Base-by-base conservation (phyloP, 2,329 filamentous ascomycete genomes). In the Cladosporium halotolerans region DNA sequence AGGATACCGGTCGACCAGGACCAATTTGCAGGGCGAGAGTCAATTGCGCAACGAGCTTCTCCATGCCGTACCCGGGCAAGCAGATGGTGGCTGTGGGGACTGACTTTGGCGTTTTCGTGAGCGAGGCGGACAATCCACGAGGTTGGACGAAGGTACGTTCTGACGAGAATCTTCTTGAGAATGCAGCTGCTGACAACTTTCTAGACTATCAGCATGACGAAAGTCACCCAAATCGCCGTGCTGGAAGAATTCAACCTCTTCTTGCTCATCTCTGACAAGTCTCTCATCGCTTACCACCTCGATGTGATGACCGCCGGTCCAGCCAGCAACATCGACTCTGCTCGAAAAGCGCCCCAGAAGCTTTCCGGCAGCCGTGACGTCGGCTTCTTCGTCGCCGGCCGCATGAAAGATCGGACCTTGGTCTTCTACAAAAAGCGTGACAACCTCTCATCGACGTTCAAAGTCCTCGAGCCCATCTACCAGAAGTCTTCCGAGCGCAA, bases 361-460 rank as follows among this genome's bases (percentile, higher is more conserved):
- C 79, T 99, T 33, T 88, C 84, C 2, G 85, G 85, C 28, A 87
- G 86, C 59, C 88, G 93, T 67, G 93, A 99, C 66, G 91, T 99
- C 16, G 88, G 91, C 11, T 99, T 97, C 77, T 99, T 99, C 69
- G 89, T 90, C 13, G 93, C 90, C 1, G 93, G 92, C 9, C 84
- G 88, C 55, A 96, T 99, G 91, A 99, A 99, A 76, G 93, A 99
- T 57, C 83, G 93, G 7, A 91, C 87, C 60, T 76, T 99, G 7
- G 84, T 99, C 28, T 92, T 99, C 70, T 99, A 97, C 79, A 97
- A 97, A 74, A 95, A 95, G 68, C 88, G 89, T 57, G 93, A 97
- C 68, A 66, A 66, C 45, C 79, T 96, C 57, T 89, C 91, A 63
- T 96, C 89, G 19, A 95, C 88, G 0, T 97, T 99, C 79, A 97